These are phyloP conservation scores for Leccinum subgranulosum DNA, from an alignment of 768 basidiomycete species.

Conservation along the genomic window DNA sequence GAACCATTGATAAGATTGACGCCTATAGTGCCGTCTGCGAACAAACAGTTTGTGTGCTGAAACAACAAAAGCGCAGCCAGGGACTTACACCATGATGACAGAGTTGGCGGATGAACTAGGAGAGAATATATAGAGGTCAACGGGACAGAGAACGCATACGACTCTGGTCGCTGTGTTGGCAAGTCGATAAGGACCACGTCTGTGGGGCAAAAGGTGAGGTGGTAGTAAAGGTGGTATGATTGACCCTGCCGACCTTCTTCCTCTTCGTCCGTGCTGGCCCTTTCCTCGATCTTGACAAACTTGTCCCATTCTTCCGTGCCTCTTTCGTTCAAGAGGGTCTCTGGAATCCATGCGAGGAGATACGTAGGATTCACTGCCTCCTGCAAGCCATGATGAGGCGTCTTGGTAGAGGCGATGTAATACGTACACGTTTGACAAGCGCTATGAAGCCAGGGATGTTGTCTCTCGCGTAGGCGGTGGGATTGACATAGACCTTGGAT, in stretches of 20 bases:
- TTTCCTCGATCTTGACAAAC: slow-evolving; percentile 82
- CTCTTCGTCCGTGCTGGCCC: slow-evolving; percentile 53
- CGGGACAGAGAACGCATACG: slow-evolving; percentile 95
- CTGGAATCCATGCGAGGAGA: slow-evolving; percentile 92
- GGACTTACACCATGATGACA: slow-evolving; percentile 77
- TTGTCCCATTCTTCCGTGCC: slow-evolving; percentile 87
- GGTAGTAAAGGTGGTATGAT: background rate
- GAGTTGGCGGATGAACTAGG: slow-evolving; percentile 76
- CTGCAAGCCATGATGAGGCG: slow-evolving; percentile 35
- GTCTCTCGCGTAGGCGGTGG: slow-evolving; percentile 86
- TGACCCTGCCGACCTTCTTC: slow-evolving; percentile 56
- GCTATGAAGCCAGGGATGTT: slow-evolving; percentile 94
- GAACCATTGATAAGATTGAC: slow-evolving; percentile 86
- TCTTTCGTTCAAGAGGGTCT: slow-evolving; percentile 76
- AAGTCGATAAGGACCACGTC: slow-evolving; percentile 85
- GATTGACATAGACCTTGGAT: slow-evolving; percentile 94
- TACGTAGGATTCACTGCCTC: slow-evolving; percentile 74
- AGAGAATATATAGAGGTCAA: slow-evolving; percentile 87
- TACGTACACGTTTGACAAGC: slow-evolving; percentile 80
- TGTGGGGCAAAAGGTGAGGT: slow-evolving; percentile 28
- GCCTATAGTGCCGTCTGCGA: slow-evolving; percentile 78
- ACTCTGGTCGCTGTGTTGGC: slow-evolving; percentile 79
- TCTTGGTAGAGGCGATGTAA: slow-evolving; percentile 3
- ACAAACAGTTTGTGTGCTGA: background rate
- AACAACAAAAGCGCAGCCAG: slow-evolving; percentile 10